Evolutionary conservation across 2,329 filamentous ascomycete species (phyloP), one percentile per base, ranked within the genome.

Genomic region (Exserohilum rostratum): DNA sequence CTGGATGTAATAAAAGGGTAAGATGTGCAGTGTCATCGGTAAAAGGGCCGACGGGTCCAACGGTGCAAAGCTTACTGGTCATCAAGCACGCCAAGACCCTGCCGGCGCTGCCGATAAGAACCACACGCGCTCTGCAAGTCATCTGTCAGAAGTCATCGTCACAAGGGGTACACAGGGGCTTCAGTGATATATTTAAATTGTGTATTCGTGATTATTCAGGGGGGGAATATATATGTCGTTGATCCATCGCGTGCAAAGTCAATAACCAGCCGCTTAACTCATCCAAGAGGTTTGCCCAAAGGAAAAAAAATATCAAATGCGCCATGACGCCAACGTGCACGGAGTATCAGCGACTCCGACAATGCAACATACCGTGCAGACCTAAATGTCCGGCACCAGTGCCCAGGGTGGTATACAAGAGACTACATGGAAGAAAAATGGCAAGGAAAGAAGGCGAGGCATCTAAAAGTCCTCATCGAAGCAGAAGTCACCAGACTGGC

Each of bases 401-500:
- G 42, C 58, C 50, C 46, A 55, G 56, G 50, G 15, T 66, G 58
- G 63, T 66, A 66, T 65, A 65, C 62, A 64, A 25, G 58, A 61
- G 59, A 63, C 48, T 51, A 69, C 50, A 68, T 66, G 42, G 44
- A 52, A 40, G 34, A 47, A 45, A 63, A 30, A 64, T 65, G 49
- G 20, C 45, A 60, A 56, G 40, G 31, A 46, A 63, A 46, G 39
- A 60, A 63, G 46, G 20, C 22, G 45, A 52, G 70, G 31, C 45
- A 74, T 82, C 83, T 90, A 98, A 75, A 99, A 99, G 81, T 99
- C 95, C 65, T 98, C 93, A 67, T 98, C 93, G 70, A 99, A 98
- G 76, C 80, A 84, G 81, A 99, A 96, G 80, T 93, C 91, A 61
- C 91, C 90, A 54, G 77, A 78, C 64, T 77, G 69, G 44, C 71